A percentile compares a stretch with the other conserved stretches of the same genome.
Conservation (phyloP, 345 rosid genomes). For the Citrus trifoliata region DNA sequence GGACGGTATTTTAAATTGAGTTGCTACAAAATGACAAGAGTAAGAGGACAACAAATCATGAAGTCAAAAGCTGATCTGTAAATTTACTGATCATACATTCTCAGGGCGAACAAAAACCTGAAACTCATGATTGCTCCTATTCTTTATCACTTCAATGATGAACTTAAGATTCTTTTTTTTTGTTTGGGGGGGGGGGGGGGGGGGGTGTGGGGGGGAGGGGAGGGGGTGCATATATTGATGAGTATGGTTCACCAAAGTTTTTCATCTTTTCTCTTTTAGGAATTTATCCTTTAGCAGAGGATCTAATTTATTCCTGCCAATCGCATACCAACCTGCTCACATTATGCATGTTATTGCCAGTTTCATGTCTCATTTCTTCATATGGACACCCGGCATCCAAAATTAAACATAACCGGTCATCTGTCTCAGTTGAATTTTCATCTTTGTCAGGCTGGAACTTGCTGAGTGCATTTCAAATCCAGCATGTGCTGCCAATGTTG, state of each 20-base stretch:
- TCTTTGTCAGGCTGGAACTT: conserved; percentile 69
- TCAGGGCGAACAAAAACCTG: not conserved
- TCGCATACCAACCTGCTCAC: not conserved
- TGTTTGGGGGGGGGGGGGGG: too few relatives aligned
- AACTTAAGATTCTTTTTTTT: not conserved
- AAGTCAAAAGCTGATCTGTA: not conserved
- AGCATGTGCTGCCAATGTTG: conserved; percentile 87
- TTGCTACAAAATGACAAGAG: not conserved
- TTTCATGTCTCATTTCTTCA: not conserved
- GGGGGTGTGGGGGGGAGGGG: not conserved
- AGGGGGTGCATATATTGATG: not conserved
- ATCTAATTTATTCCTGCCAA: not conserved
- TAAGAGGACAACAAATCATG: not conserved
- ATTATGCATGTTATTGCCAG: not conserved
- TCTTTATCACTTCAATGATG: not conserved
- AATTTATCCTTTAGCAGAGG: not conserved
- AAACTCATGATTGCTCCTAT: not conserved
- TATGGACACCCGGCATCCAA: not conserved
- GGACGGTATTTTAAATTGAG: not conserved
- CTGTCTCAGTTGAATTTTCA: conserved; percentile 9
- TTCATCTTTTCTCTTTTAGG: not conserved
- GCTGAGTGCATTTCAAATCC: conserved; percentile 91
- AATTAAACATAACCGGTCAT: conserved; percentile 8
- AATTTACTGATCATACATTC: not conserved
- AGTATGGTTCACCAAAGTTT: not conserved